Base-by-base conservation (phyloP, 805 yeast genomes). In the Vanderwaltozyma polyspora region DNA sequence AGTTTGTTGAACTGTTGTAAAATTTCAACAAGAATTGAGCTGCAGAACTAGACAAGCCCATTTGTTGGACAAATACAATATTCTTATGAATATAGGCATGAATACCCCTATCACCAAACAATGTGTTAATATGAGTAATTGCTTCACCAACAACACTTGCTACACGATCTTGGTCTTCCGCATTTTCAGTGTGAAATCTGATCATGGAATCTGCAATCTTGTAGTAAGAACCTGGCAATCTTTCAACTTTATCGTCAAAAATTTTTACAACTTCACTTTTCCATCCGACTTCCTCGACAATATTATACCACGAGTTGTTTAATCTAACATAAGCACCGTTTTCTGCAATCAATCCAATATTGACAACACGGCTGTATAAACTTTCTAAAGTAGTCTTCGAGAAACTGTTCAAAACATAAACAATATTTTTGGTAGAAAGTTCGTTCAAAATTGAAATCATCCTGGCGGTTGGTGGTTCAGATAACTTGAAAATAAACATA, bases 261-360 rank as follows among this genome's bases (percentile, higher is more conserved):
- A 57, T 48, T 23, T 52, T 55, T 21, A 52, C 47, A 21, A 56
- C 60, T 31, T 58, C 59, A 19, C 32, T 40, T 14, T 61, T 61
- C 42, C 68, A 57, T 35, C 66, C 63, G 21, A 64, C 70, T 40
- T 72, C 73, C 37, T 73, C 71, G 21, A 74, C 72, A 16, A 79
- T 63, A 2, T 79, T 67, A 31, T 70, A 58, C 94, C 94, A 84
- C 10, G 63, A 57, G 43, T 53, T 48, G 15, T 71, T 68, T 14
- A 74, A 48, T 52, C 71, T 76, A 23, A 89, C 67, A 48, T 71
- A 84, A 0, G 85, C 93, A 25, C 97, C 97, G 51, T 79, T 78
- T 56, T 87, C 97, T 1, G 95, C 94, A 42, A 89, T 76, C 34
- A 89, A 63, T 0, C 96, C 96, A 21, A 87, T 49, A 27, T 73